Conservation (phyloP, 2,329 filamentous ascomycete genomes). For the Neoscytalidium dimidiatum region DNA sequence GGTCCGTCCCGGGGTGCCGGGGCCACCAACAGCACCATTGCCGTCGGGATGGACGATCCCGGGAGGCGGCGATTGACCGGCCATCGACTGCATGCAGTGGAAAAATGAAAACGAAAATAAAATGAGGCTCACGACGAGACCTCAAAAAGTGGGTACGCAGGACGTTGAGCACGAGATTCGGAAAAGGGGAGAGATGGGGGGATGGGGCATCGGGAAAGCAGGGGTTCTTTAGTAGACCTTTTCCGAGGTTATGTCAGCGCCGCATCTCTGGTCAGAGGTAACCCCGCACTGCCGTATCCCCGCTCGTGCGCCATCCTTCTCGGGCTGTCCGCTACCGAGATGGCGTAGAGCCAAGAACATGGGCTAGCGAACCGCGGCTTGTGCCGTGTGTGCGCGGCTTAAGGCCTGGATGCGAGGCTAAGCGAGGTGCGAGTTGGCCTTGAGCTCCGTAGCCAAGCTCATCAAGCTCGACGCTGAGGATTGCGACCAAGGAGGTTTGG, state of each 20-base stretch:
- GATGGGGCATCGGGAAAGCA: neutral
- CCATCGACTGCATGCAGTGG: neutral
- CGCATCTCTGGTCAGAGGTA: too few species aligned
- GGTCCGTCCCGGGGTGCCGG: neutral
- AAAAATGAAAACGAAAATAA: neutral
- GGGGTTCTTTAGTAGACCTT: neutral
- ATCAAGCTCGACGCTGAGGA: neutral
- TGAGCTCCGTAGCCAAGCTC: neutral
- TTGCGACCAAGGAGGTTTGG: too few species aligned
- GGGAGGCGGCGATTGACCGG: neutral
- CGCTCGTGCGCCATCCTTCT: neutral
- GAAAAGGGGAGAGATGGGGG: neutral
- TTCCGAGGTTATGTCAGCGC: neutral
- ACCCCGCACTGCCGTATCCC: constrained; percentile 1
- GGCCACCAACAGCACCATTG: neutral
- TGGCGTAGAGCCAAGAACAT: neutral
- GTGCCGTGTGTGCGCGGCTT: neutral
- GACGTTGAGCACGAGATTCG: too few species aligned
- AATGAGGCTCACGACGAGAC: too few species aligned
- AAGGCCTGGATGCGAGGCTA: neutral
- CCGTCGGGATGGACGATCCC: neutral
- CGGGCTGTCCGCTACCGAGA: neutral
- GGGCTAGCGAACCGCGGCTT: neutral
- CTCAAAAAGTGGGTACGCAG: neutral
- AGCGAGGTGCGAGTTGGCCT: neutral